Evolutionary conservation across 148 eudicot genomes (phyloP).

Genomic region (Vaccinium vitisidaea): DNA sequence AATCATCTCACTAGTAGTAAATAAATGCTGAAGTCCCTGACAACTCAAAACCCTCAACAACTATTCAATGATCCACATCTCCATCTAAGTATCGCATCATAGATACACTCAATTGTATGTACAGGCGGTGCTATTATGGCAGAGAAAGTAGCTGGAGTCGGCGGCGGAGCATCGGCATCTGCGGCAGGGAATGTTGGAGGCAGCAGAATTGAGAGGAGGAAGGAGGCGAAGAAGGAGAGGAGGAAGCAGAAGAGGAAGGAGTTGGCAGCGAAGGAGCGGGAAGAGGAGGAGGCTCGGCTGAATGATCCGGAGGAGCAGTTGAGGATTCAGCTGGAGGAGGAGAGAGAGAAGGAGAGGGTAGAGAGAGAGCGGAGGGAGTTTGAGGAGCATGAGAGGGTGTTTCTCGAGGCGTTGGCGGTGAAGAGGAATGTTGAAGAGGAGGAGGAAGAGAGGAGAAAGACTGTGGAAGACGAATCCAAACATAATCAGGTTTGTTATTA

Average conservation of each 20-base stretch:
- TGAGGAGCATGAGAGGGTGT: slow-evolving; percentile 68
- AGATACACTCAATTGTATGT: neutral
- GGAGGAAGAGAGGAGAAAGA: slow-evolving; percentile 30
- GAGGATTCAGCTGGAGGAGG: slow-evolving; percentile 46
- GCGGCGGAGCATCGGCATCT: neutral
- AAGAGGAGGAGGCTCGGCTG: slow-evolving; percentile 50
- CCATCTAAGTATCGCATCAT: neutral
- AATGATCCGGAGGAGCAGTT: slow-evolving; percentile 64
- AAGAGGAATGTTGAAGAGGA: slow-evolving; percentile 32
- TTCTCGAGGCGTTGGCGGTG: slow-evolving; percentile 55
- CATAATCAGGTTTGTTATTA: slow-evolving; percentile 34
- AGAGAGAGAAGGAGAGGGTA: slow-evolving; percentile 55
- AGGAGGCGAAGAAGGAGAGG: slow-evolving; percentile 72
- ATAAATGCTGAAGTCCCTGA: too few relatives aligned
- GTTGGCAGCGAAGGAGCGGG: slow-evolving; percentile 54
- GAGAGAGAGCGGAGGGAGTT: slow-evolving; percentile 65
- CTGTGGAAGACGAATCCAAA: slow-evolving; percentile 32
- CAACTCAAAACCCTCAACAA: neutral
- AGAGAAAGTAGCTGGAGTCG: slow-evolving; percentile 7
- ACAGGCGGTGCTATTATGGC: slow-evolving; percentile 1
- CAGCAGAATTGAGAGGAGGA: slow-evolving; percentile 73
- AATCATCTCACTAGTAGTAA: too few relatives aligned
- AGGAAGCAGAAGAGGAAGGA: slow-evolving; percentile 76
- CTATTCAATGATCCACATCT: neutral
- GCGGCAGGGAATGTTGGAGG: neutral